Evolutionary conservation across 2,329 filamentous ascomycete species (phyloP), one percentile per base, ranked within the genome.

Genomic region (Onygenales sp.): DNA sequence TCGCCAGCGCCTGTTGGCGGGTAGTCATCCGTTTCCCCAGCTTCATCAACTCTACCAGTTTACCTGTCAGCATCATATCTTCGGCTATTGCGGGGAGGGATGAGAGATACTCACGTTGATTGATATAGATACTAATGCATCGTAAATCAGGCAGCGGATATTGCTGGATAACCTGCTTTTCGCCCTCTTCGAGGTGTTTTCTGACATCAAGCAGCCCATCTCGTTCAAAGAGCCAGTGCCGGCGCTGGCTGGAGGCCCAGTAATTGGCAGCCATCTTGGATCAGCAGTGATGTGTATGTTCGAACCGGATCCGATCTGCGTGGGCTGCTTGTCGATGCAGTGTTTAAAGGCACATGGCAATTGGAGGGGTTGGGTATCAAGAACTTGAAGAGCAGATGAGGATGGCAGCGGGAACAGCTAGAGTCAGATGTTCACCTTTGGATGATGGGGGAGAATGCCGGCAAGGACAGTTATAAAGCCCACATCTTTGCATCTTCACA

Each of bases 191-290:
- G 44, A 95, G 82, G 63, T 83, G 82, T 65, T 85, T 82, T 53
- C 92, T 85, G 67, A 87, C 82, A 51, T 85, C 78, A 11, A 82
- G 81, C 51, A 98, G 79, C 67, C 91, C 83, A 57, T 89, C 84
- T 64, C 88, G 86, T 46, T 88, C 85, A 70, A 95, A 95, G 53
- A 88, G 86, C 93, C 93, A 98, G 74, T 87, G 82, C 61, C 84
- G 86, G 61, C 86, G 82, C 73, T 98, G 93, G 31, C 89, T 93
- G 52, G 93, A 97, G 59, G 89, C 86, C 91, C 91, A 98, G 74
- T 92, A 98, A 72, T 92, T 96, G 66, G 91, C 88, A 36, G 92
- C 88, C 92, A 96, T 96, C 33, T 45, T 49, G 31, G 27, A 42
- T 54, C 21, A 27, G 32, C 27, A 34, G 11, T 34, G 5, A 36